Percentiles rank a stretch among this genome's conserved stretches.
phyloP scores from a whole-genome alignment of 805 yeast genomes.

The Metschnikowia picachoensis region DNA sequence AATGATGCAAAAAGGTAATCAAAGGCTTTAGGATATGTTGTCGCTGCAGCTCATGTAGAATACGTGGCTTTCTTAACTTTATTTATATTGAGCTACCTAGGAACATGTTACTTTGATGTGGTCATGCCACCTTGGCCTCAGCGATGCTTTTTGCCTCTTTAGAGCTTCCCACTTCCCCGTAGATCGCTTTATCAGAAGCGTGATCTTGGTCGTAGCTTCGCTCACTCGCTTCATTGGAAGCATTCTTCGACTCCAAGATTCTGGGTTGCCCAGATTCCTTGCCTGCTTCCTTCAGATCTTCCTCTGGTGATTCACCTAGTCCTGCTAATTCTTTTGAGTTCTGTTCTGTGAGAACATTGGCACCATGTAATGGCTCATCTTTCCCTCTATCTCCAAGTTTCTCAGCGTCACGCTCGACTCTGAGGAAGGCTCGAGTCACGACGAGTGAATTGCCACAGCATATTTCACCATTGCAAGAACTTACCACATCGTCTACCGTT shows the following conservation, averaged over 20 bases:
- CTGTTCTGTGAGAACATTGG: too few species aligned
- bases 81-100: background rate
- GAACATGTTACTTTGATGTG: background rate
- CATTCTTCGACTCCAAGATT: background rate
- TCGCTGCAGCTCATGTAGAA: background rate
- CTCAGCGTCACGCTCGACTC: slow-evolving; percentile 2
- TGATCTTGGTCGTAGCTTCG: slow-evolving; percentile 5
- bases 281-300: background rate
- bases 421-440: slow-evolving; percentile 9
- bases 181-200: slow-evolving; percentile 2
- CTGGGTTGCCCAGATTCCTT: background rate
- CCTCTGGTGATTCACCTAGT: background rate
- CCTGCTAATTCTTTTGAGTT: too few species aligned
- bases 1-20: slow-evolving; percentile 17
- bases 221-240: slow-evolving; percentile 1
- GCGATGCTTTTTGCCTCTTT: background rate
- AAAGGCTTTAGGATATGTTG: background rate
- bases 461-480: slow-evolving; percentile 30
- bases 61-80: background rate
- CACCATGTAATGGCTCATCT: too few species aligned
- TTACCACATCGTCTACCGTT: slow-evolving; percentile 41
- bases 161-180: background rate
- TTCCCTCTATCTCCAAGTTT: too few species aligned
- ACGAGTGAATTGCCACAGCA: slow-evolving; percentile 5
- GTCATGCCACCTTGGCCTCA: background rate